Evolutionary conservation across 2,329 filamentous ascomycete species (phyloP).

Genomic region (Fusarium sp.): DNA sequence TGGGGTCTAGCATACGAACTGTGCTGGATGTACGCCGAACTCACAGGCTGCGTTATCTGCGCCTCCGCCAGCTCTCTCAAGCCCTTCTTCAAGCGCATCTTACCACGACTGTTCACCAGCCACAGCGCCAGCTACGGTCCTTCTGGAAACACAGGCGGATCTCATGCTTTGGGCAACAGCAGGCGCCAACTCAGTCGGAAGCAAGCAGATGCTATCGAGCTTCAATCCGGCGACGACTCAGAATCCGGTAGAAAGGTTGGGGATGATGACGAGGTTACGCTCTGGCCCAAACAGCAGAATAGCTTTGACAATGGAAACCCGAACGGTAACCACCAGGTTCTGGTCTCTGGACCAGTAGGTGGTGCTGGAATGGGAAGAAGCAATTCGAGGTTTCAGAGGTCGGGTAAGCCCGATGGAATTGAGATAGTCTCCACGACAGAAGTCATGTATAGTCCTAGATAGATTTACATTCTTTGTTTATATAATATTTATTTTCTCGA

Average conservation of each 20-base stretch:
- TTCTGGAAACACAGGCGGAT: slow-evolving; percentile 16
- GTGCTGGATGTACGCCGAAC: slow-evolving; percentile 44
- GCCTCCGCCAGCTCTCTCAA: slow-evolving; percentile 42
- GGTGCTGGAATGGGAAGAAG: neutral
- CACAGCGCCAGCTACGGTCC: slow-evolving; percentile 9
- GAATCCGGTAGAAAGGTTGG: slow-evolving; percentile 29
- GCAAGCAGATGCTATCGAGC: slow-evolving; percentile 38
- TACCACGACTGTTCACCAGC: slow-evolving; percentile 30
- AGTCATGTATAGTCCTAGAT: slow-evolving; percentile 29
- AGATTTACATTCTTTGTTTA: neutral
- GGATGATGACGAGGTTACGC: slow-evolving; percentile 36
- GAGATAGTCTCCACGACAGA: slow-evolving; percentile 35
- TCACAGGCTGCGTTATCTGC: slow-evolving; percentile 42
- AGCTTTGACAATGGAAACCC: neutral
- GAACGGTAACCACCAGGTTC: slow-evolving; percentile 3
- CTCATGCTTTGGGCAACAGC: slow-evolving; percentile 19
- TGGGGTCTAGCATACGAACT: slow-evolving; percentile 42
- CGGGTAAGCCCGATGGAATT: slow-evolving; percentile 1
- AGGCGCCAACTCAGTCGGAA: slow-evolving; percentile 36
- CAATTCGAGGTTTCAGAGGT: neutral
- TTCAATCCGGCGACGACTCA: slow-evolving; percentile 37
- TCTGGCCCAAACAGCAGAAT: slow-evolving; percentile 27
- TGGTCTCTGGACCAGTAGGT: slow-evolving; percentile 11
- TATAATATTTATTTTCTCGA: neutral
- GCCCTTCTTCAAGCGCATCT: slow-evolving; percentile 34